These are phyloP conservation scores for Pseudogymnoascus sp. DNA, from an alignment of 2,329 filamentous ascomycete genomes.

Conservation along the genomic window DNA sequence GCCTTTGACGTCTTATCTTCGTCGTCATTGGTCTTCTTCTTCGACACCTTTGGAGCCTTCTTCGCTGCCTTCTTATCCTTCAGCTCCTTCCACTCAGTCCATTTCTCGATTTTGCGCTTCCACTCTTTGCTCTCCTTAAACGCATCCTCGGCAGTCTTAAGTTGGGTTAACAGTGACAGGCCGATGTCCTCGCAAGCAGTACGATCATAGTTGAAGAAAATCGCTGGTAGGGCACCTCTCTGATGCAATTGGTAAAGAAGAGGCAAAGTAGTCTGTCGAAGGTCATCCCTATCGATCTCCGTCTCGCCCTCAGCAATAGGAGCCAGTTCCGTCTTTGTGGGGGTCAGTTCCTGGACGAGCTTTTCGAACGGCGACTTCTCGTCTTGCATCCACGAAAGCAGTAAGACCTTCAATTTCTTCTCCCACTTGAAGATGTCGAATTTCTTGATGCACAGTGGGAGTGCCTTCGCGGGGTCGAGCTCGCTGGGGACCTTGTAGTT, in stretches of 20 bases:
- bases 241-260: constrained; percentile 52
- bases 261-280: constrained; percentile 43
- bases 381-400: constrained; percentile 54
- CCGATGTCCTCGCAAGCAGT: constrained; percentile 54
- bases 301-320: constrained; percentile 3
- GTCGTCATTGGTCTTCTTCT: constrained; percentile 38
- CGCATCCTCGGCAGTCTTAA: constrained; percentile 44
- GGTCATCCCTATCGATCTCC: constrained; percentile 24
- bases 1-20: constrained; percentile 42
- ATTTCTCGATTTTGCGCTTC: constrained; percentile 51
- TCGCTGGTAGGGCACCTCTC: constrained; percentile 59
- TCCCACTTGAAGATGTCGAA: constrained; percentile 61
- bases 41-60: constrained; percentile 34
- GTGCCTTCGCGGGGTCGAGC: constrained; percentile 41
- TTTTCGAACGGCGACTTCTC: constrained; percentile 34
- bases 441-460: constrained; percentile 52
- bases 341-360: constrained; percentile 39
- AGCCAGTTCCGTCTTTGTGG: constrained; percentile 1
- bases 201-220: constrained; percentile 72
- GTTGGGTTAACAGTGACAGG: constrained; percentile 39
- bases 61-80: constrained; percentile 36
- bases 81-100: constrained; percentile 46
- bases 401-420: constrained; percentile 45
- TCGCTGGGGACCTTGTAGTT: constrained; percentile 41
- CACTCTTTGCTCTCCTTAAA: constrained; percentile 55